Conservation (phyloP, 768 basidiomycete species). For the Auricularia heimuer region DNA sequence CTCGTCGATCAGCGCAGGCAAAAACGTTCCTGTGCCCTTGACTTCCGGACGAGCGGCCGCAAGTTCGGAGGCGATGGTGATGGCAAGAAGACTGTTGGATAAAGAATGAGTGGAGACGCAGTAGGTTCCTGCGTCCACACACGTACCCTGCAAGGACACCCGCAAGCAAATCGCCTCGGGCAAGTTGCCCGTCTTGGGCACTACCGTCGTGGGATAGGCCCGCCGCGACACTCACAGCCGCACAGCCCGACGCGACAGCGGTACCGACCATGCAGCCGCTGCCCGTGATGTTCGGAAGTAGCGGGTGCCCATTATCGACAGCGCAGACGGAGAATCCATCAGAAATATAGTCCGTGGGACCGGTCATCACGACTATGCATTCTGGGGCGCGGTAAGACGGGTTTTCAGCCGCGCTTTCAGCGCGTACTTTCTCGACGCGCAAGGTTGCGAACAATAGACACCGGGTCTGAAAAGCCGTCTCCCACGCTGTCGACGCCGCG, state of each 20-base stretch:
- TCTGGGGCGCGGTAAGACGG: constrained; percentile 31
- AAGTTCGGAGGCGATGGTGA: constrained; percentile 54
- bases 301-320: constrained; percentile 61
- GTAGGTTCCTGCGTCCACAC: neutral
- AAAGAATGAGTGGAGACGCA: constrained; percentile 4
- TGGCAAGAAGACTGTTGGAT: constrained; percentile 38
- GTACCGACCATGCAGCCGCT: constrained; percentile 82
- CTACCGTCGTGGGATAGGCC: constrained; percentile 16
- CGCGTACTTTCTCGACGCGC: constrained; percentile 65
- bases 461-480: constrained; percentile 65
- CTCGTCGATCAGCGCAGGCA: constrained; percentile 53
- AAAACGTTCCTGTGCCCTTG: constrained; percentile 55
- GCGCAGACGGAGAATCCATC: constrained; percentile 65
- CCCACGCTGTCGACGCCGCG: constrained; percentile 86
- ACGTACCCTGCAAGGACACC: constrained; percentile 71
- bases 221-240: constrained; percentile 43
- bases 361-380: constrained; percentile 74
- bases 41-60: constrained; percentile 41
- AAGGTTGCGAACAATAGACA: constrained; percentile 53
- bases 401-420: neutral
- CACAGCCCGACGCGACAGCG: constrained; percentile 71
- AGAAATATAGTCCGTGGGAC: constrained; percentile 71
- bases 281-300: constrained; percentile 77
- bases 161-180: constrained; percentile 67
- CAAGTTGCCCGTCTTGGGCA: constrained; percentile 35